Evolutionary conservation across 495 filamentous ascomycete species (phyloP).

Genomic region (Choiromyces venosus): DNA sequence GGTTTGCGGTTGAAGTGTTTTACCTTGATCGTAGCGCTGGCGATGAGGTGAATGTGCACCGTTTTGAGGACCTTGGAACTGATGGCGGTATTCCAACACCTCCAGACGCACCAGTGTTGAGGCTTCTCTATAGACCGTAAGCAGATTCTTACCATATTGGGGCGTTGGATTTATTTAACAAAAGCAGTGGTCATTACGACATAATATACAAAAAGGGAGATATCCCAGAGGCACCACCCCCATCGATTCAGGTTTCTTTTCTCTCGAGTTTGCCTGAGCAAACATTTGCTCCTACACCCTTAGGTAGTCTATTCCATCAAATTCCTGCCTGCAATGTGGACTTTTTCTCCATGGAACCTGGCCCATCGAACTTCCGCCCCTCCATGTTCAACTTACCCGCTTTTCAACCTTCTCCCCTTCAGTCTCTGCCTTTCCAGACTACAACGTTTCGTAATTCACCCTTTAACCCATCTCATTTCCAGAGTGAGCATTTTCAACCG

Average conservation of each 20-base stretch:
- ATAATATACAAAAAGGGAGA: constrained; percentile 69
- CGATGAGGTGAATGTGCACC: constrained; percentile 69
- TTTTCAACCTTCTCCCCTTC: constrained; percentile 36
- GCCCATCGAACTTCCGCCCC: constrained; percentile 39
- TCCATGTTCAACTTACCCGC: constrained; percentile 30
- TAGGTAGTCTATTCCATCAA: constrained; percentile 21
- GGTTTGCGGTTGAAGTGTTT: constrained; percentile 75
- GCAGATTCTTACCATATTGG: constrained; percentile 37
- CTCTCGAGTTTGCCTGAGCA: constrained; percentile 37
- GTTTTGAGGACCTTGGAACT: constrained; percentile 56
- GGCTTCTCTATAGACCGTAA: constrained; percentile 66
- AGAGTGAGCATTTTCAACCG: constrained; percentile 78
- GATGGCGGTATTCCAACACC: constrained; percentile 37
- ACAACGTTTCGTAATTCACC: constrained; percentile 58
- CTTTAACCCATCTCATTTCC: constrained; percentile 77
- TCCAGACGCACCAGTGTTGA: constrained; percentile 47
- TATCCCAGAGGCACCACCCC: constrained; percentile 27
- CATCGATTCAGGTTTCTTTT: constrained; percentile 38
- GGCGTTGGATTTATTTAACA: constrained; percentile 18
- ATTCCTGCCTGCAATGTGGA: constrained; percentile 26
- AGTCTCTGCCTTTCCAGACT: constrained; percentile 48
- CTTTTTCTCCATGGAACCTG: constrained; percentile 27
- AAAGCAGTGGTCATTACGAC: constrained; percentile 78
- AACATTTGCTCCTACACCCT: constrained; percentile 35
- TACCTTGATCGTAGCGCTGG: constrained; percentile 88